Evolutionary conservation across 208 protist species (phyloP).

Genomic region (Leishmania amazonensis): DNA sequence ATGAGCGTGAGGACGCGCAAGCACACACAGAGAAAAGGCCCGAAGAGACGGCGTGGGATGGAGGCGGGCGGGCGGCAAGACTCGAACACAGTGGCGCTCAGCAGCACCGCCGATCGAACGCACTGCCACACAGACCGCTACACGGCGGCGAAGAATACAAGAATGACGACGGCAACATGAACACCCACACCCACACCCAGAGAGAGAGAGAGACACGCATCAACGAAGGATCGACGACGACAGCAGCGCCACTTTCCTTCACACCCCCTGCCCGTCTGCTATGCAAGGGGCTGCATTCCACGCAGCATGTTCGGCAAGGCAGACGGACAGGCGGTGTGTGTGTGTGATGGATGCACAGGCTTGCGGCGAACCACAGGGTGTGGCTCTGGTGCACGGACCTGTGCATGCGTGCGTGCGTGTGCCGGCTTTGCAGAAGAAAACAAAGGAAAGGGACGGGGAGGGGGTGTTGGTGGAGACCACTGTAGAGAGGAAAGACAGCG

Average conservation of each 20-base stretch:
- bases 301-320: too few species aligned
- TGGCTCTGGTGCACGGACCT: too few species aligned
- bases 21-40: background rate
- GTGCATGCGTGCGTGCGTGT: background rate
- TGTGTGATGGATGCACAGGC: too few species aligned
- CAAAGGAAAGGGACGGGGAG: background rate
- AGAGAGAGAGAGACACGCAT: background rate
- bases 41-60: background rate
- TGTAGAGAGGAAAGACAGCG: background rate
- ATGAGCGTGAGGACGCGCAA: background rate
- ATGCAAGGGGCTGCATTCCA: too few species aligned
- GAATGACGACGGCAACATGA: background rate
- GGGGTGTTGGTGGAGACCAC: background rate
- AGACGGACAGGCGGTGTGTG: too few species aligned
- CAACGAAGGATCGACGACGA: too few species aligned
- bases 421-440: background rate
- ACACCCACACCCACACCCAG: slow-evolving; percentile 16
- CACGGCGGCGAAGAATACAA: background rate
- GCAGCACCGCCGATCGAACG: background rate
- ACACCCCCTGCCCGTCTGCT: too few species aligned
- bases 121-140: background rate
- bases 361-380: too few species aligned
- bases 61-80: background rate
- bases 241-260: too few species aligned
- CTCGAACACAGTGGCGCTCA: background rate